Conservation (phyloP, 768 basidiomycete genomes). For the Suillus bovinus region DNA sequence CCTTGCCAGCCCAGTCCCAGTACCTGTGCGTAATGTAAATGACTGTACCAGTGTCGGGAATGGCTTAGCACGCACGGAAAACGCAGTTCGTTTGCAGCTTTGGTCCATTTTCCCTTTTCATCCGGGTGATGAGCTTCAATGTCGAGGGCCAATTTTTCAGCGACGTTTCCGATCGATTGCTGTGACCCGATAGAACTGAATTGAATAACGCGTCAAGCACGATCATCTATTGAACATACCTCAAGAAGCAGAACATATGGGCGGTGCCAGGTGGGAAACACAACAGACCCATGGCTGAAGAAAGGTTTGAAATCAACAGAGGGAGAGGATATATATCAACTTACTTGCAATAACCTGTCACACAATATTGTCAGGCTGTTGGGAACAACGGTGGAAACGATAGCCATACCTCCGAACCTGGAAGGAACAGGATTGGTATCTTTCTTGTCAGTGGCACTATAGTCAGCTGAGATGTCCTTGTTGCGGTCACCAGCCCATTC, state of each 20-base stretch:
- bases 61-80: slow-evolving; percentile 25
- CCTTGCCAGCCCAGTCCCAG: slow-evolving; percentile 31
- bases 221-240: slow-evolving; percentile 12
- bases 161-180: slow-evolving; percentile 31
- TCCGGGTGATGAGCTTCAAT: slow-evolving; percentile 22
- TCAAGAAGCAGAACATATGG: slow-evolving; percentile 31
- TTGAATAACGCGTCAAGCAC: not conserved
- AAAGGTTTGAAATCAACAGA: not conserved
- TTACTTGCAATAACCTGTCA: slow-evolving; percentile 30
- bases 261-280: slow-evolving; percentile 29
- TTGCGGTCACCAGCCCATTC: slow-evolving; percentile 27
- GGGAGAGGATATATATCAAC: not conserved
- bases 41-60: not conserved
- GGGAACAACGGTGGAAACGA: not conserved
- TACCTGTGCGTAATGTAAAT: slow-evolving; percentile 15
- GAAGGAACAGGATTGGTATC: slow-evolving; percentile 27
- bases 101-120: slow-evolving; percentile 22
- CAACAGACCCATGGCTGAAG: slow-evolving; percentile 21
- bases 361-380: not conserved
- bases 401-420: slow-evolving; percentile 25
- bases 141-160: slow-evolving; percentile 23
- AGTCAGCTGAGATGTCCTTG: slow-evolving; percentile 18
- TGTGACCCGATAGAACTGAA: slow-evolving; percentile 2
- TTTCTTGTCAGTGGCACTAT: slow-evolving; percentile 22
- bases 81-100: slow-evolving; percentile 23